Conservation (phyloP, 1,284 basidiomycete species). For the Phylloboletellus chloephorus region DNA sequence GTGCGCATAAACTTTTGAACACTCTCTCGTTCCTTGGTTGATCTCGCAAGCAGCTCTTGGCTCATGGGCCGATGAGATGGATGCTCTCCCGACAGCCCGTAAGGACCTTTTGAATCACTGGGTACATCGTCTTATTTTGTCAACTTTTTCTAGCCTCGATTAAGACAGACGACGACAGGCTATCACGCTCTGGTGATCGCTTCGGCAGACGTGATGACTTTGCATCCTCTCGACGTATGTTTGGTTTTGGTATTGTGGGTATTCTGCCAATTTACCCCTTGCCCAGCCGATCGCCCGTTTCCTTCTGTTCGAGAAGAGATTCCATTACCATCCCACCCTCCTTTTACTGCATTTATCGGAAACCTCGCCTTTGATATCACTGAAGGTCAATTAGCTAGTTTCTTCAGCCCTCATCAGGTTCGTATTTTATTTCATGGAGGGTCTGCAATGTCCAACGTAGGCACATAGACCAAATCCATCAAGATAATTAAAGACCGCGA, state of each 20-base stretch:
- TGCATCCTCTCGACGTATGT: conserved; percentile 53
- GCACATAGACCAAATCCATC: conserved; percentile 65
- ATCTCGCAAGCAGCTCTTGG: conserved; percentile 55
- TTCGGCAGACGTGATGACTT: conserved; percentile 60
- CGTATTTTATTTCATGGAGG: conserved; percentile 18
- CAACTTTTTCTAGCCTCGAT: conserved; percentile 46
- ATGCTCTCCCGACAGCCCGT: conserved; percentile 84
- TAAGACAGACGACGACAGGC: conserved; percentile 52
- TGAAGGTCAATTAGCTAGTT: conserved; percentile 77
- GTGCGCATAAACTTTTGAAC: conserved; percentile 44
- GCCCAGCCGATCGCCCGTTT: conserved; percentile 54
- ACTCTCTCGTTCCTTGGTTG: conserved; percentile 12
- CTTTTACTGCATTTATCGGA: conserved; percentile 94
- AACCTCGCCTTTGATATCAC: conserved; percentile 93
- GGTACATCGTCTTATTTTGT: conserved; percentile 18
- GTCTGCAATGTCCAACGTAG: conserved; percentile 2
- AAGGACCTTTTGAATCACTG: conserved; percentile 35
- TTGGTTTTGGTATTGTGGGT: conserved; percentile 5
- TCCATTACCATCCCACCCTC: conserved; percentile 90
- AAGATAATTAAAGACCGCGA: conserved; percentile 91
- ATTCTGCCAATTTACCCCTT: conserved; percentile 12
- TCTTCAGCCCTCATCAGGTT: conserved; percentile 69
- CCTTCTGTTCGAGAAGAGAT: conserved; percentile 79
- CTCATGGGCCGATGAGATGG: conserved; percentile 98
- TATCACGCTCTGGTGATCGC: conserved; percentile 45